Base-by-base conservation (phyloP, 2,329 filamentous ascomycete species). In the Botrytis porri region DNA sequence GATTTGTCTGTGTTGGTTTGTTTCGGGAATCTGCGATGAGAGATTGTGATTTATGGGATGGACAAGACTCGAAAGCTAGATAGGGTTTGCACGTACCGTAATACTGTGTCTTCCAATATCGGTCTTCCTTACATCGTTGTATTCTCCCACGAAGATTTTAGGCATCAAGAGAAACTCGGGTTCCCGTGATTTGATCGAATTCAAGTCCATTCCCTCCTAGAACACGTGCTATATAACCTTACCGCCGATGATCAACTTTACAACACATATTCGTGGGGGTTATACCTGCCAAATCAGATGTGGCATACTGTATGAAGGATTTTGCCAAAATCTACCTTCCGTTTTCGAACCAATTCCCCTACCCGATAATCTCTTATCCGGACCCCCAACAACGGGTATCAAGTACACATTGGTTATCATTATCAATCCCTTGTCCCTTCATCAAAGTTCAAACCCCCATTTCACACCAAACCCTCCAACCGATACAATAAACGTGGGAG, bases 21-120 rank as follows among this genome's bases (percentile, higher is more conserved):
- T 65, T 48, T 65, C 63, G 63, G 63, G 43, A 51, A 65, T 65
- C 43, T 65, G 63, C 63, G 63, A 65, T 48, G 43, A 32, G 62
- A 45, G 25, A 48, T 48, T 65, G 29, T 48, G 29, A 32, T 65
- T 48, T 35, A 65, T 65, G 41, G 62, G 41, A 63, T 64, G 32
- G 39, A 18, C 18, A 20, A 20, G 8, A n/a, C n/a, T n/a, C n/a
- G n/a, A n/a, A n/a, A 45, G 39, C 41, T 29, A 4, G 14, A 59
- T 59, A 35, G 54, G 37, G 35, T 39, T 39, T 25, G 14, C 29
- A 25, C 20, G 43, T 37, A 48, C 41, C 43, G 41, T 48, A 8
- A 8, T 14, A 16, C 0, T 22, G 25, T 14, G 12, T 29, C 25
- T 48, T 14, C 29, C 20, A 22, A 64, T 45, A 25, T n/a, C n/a